phyloP scores from a whole-genome alignment of 2,329 filamentous ascomycete species.

The Periconia macrospinosa region DNA sequence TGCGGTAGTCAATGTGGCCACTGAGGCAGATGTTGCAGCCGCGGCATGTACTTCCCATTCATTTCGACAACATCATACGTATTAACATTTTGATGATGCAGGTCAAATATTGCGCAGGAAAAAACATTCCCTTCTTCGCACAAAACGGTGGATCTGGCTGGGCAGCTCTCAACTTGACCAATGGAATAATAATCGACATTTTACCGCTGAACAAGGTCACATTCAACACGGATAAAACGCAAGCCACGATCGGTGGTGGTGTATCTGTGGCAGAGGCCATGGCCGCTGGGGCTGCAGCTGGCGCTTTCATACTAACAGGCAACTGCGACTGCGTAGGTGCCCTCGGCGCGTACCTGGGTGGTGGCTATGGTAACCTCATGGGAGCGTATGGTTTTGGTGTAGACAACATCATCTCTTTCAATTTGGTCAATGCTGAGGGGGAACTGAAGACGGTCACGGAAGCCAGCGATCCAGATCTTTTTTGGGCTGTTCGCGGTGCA shows the following conservation, averaged over 20 bases:
- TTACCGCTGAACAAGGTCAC: slow-evolving; percentile 16
- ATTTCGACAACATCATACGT: background rate
- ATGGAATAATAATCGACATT: slow-evolving; percentile 25
- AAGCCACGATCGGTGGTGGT: slow-evolving; percentile 21
- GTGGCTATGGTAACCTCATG: slow-evolving; percentile 59
- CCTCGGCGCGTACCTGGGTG: slow-evolving; percentile 42
- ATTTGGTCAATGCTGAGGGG: slow-evolving; percentile 27
- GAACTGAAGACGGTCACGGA: slow-evolving; percentile 24
- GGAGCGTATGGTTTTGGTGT: slow-evolving; percentile 56
- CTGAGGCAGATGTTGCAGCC: slow-evolving; percentile 13
- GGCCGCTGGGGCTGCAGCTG: slow-evolving; percentile 38
- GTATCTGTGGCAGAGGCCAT: slow-evolving; percentile 36
- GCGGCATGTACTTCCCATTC: too few relatives aligned
- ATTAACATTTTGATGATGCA: slow-evolving; percentile 1
- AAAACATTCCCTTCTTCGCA: slow-evolving; percentile 15
- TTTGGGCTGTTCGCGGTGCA: slow-evolving; percentile 40
- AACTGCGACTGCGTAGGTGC: slow-evolving; percentile 27
- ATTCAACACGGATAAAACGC: slow-evolving; percentile 16
- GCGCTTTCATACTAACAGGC: slow-evolving; percentile 21
- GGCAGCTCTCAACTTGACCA: slow-evolving; percentile 11
- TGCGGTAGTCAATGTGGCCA: slow-evolving; percentile 13
- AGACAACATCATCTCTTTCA: slow-evolving; percentile 45
- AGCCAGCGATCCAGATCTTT: slow-evolving; percentile 22
- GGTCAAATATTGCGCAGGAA: slow-evolving; percentile 11
- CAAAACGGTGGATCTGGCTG: slow-evolving; percentile 25